Percentiles rank a stretch among this genome's conserved stretches.
Evolutionary conservation across 2,329 filamentous ascomycete genomes (phyloP).

Genomic region (Xylariaceae sp.): DNA sequence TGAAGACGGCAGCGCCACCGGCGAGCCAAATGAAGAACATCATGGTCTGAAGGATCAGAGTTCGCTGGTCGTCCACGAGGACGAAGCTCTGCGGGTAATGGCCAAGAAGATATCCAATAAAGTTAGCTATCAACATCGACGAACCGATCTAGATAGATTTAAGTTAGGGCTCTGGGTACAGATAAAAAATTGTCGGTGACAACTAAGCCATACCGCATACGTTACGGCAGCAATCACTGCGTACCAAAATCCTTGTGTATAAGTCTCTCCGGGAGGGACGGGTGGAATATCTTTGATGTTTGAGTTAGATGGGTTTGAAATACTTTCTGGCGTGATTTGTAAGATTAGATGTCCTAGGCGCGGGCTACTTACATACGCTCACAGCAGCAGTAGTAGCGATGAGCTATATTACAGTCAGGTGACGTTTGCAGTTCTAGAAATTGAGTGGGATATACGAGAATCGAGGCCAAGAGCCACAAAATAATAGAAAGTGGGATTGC

Average conservation of each 20-base stretch:
- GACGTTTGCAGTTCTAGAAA: background rate
- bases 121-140: conserved; percentile 7
- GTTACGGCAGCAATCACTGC: conserved; percentile 9
- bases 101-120: conserved; percentile 7
- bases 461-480: conserved; percentile 7
- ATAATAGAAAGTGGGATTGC: conserved; percentile 7
- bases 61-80: conserved; percentile 8
- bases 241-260: conserved; percentile 10
- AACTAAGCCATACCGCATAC: conserved; percentile 8
- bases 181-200: too few species aligned
- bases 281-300: conserved; percentile 2
- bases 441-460: background rate
- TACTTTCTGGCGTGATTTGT: too few species aligned
- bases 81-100: conserved; percentile 10
- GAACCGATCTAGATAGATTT: too few species aligned
- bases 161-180: too few species aligned
- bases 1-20: conserved; percentile 6
- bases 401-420: conserved; percentile 3
- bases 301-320: too few species aligned
- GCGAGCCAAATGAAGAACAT: conserved; percentile 11
- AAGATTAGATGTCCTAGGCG: too few species aligned
- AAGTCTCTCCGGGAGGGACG: conserved; percentile 2
- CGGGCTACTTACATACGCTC: too few species aligned
- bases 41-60: conserved; percentile 11
- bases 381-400: conserved; percentile 7